Evolutionary conservation across 2,329 filamentous ascomycete genomes (phyloP), one percentile per base, ranked within the genome.

Genomic region (Cladophialophora psammophila): DNA sequence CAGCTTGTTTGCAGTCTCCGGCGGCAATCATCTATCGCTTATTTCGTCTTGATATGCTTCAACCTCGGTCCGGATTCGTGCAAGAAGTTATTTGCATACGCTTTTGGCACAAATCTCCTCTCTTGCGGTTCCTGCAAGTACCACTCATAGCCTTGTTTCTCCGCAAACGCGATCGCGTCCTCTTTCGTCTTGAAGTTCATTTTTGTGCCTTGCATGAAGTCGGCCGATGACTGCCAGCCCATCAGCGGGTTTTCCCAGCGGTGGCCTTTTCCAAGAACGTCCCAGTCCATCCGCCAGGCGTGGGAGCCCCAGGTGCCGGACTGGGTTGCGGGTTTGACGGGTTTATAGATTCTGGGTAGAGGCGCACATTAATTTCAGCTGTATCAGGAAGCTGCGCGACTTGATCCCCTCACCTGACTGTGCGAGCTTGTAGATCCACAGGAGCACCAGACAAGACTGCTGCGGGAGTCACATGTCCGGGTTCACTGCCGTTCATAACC

Each of bases 121-220:
- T 88, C 88, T 76, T 97, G 96, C 40, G 95, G 94, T 82, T 98
- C 95, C 84, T 98, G 95, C 31, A 99, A 94, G 79, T 95, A 98
- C 81, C 97, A 99, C 79, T 99, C 94, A 78, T 99, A 99, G 40
- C 96, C 95, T 81, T 99, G 95, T 87, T 98, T 99, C 83, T 98
- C 91, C 31, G 96, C 95, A 77, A 99, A 99, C 66, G 86, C 84
- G 75, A 99, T 94, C 72, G 95, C 95, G 74, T 97, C 94, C 78
- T 98, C 93, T 85, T 97, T 98, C 75, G 85, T 86, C 80, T 91
- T 91, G 86, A 99, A 99, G 80, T 90, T 90, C 75, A 99, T 81
- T 78, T 93, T 88, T 57, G 93, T 96, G 76, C 93, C 94, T 80
- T 99, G 94, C 93, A 99, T 95, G 77, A 88, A 88, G 80, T 99